Base-by-base conservation (phyloP, 331 rosid species). In the Phaseolus coccineus region DNA sequence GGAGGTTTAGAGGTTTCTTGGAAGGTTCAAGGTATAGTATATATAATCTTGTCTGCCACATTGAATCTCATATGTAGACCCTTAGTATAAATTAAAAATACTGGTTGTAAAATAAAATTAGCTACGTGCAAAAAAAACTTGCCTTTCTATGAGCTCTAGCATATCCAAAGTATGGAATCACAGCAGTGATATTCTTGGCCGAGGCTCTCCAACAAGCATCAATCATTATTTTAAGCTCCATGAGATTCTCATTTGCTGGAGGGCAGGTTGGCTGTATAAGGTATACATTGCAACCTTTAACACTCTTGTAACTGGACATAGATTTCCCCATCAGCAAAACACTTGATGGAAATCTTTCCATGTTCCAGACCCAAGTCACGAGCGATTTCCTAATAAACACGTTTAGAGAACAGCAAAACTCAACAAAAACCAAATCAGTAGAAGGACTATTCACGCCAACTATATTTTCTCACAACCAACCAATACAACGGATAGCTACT, bases 61-160 rank as follows among this genome's bases (percentile, higher is more conserved):
- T 30, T 42, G 30, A 35, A 44, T 61, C 50, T 11, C 46, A 52
- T 12, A 40, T 11, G 57, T 16, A 42, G 61, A 30, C 58, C 70
- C 37, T 65, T 40, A 8, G 40, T 44, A 44, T 44, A 44, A 44
- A 4, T 30, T 24, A 4, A 70, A 14, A 65, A 52, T 27, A 62
- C 24, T 35, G 24, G 44, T 33, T 69, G 8, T n/a, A 65, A n/a
- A 42, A 25, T 37, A 9, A 76, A 40, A 74, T 68, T 15, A 44
- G 46, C 48, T 58, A 56, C 0, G 11, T 28, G 24, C 16, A 62
- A 35, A 16, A 66, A 71, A 81, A 6, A 35, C 86, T 87, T 84
- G 84, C 99, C 98, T 96, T 96, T 87, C 98, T 90, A 81, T 96
- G 97, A 56, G 99, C 97, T 87, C 99, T 88, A 74, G 99, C 98